These are phyloP conservation scores for Scleroderma citrinum DNA, from an alignment of 768 basidiomycete species.

Conservation along the genomic window DNA sequence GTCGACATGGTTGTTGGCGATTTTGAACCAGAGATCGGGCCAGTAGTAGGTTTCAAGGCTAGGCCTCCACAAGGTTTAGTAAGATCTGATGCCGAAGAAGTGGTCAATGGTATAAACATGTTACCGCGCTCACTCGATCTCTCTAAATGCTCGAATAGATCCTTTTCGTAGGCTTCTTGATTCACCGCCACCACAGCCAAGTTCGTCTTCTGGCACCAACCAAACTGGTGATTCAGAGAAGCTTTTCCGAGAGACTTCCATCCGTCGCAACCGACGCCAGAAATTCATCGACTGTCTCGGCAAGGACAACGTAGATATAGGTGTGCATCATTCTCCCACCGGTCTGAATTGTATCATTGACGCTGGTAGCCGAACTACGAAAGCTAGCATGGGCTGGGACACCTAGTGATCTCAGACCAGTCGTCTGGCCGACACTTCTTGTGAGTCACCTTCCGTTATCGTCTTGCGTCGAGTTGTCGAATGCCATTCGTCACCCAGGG, in stretches of 20 bases:
- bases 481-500: slow-evolving; percentile 48
- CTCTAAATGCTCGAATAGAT: slow-evolving; percentile 41
- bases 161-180: slow-evolving; percentile 50
- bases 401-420: slow-evolving; percentile 77
- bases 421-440: slow-evolving; percentile 92
- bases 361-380: slow-evolving; percentile 63
- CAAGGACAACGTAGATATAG: slow-evolving; percentile 75
- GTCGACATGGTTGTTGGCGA: slow-evolving; percentile 75
- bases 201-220: slow-evolving; percentile 6
- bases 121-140: slow-evolving; percentile 11
- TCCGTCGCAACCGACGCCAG: slow-evolving; percentile 68
- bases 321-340: slow-evolving; percentile 35
- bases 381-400: slow-evolving; percentile 96
- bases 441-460: slow-evolving; percentile 40
- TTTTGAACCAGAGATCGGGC: slow-evolving; percentile 53
- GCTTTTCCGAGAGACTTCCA: slow-evolving; percentile 67
- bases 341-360: background rate
- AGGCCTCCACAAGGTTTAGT: slow-evolving; percentile 46
- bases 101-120: slow-evolving; percentile 60
- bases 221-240: slow-evolving; percentile 41
- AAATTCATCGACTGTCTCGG: slow-evolving; percentile 80
- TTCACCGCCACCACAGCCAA: slow-evolving; percentile 21
- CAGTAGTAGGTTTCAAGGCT: slow-evolving; percentile 31
- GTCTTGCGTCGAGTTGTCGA: background rate
- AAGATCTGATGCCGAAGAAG: slow-evolving; percentile 63